phyloP scores from a whole-genome alignment of 306 rosid species.

The Delonix regia region DNA sequence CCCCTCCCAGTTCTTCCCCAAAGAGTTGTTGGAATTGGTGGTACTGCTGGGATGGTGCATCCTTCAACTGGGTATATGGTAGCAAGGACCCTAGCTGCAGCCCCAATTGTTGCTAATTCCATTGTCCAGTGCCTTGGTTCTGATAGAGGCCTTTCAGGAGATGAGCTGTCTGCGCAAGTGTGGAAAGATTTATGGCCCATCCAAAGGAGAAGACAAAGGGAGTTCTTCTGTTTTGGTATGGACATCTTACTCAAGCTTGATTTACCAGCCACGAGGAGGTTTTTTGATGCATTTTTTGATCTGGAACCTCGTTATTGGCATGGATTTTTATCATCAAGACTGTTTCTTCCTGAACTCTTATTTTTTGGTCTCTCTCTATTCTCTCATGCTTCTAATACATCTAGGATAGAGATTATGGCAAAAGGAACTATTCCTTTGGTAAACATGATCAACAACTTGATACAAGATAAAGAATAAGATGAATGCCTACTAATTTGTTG shows the following conservation, averaged over 20 bases:
- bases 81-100: constrained; percentile 96
- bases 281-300: constrained; percentile 91
- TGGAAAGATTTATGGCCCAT: constrained; percentile 98
- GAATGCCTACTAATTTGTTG: constrained; percentile 39
- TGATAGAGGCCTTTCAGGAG: constrained; percentile 56
- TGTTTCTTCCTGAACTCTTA: constrained; percentile 84
- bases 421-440: constrained; percentile 95
- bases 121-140: constrained; percentile 80
- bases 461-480: constrained; percentile 74
- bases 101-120: constrained; percentile 85
- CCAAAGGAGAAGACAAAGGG: constrained; percentile 89
- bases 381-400: constrained; percentile 85
- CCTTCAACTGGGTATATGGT: constrained; percentile 99
- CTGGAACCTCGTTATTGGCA: constrained; percentile 98
- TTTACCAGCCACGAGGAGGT: constrained; percentile 79
- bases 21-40: constrained; percentile 96
- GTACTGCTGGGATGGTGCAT: constrained; percentile 99
- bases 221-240: constrained; percentile 99
- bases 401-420: constrained; percentile 92
- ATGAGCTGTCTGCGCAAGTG: constrained; percentile 65
- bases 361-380: constrained; percentile 86
- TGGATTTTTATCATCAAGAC: constrained; percentile 91
- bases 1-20: constrained; percentile 95
- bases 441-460: constrained; percentile 89
- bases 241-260: constrained; percentile 93